Evolutionary conservation across 306 rosid genomes (phyloP).

Genomic region (Vigna radiata): DNA sequence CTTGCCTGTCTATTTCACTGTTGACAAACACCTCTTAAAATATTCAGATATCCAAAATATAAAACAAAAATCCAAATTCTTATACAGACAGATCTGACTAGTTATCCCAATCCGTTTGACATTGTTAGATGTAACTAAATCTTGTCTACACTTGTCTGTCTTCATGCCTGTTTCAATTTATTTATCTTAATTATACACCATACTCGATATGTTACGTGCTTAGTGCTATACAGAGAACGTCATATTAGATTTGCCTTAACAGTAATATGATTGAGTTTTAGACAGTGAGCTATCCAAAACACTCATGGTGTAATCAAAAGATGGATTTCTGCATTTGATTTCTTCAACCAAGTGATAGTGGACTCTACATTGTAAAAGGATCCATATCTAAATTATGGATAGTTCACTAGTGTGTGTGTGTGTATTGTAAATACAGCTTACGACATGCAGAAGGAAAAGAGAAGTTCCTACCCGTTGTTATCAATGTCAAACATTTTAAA

Average conservation of each 20-base stretch:
- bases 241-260: background rate
- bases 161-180: background rate
- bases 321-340: background rate
- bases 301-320: constrained; percentile 1
- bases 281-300: background rate
- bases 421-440: background rate
- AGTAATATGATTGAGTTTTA: background rate
- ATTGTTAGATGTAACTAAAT: background rate
- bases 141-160: background rate
- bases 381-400: background rate
- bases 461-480: constrained; percentile 65
- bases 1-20: constrained; percentile 72
- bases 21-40: background rate
- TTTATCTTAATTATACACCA: background rate
- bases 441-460: background rate
- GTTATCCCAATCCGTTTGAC: background rate
- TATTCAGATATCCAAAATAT: background rate
- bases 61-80: background rate
- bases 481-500: constrained; percentile 89
- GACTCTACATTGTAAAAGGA: background rate
- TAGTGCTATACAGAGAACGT: background rate
- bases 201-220: background rate
- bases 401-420: background rate
- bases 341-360: background rate
- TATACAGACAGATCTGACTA: background rate